phyloP scores from a whole-genome alignment of 768 basidiomycete genomes.

The Psilocybe cubensis region DNA sequence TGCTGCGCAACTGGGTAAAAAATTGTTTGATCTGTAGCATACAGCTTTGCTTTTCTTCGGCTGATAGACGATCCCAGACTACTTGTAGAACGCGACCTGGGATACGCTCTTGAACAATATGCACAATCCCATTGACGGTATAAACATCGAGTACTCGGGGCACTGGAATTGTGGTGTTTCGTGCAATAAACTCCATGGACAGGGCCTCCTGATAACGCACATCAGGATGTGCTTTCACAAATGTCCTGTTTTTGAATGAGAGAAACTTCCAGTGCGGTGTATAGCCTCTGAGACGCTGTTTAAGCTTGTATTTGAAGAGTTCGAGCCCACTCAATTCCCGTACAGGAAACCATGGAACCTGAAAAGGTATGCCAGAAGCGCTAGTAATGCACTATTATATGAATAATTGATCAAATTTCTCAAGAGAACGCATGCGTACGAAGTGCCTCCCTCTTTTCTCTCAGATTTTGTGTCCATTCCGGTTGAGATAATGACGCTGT shows the following conservation, averaged over 20 bases:
- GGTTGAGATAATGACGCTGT: too few species aligned
- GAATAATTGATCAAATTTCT: neutral
- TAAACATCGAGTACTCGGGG: neutral
- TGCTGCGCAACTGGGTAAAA: neutral
- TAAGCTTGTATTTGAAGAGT: too few species aligned
- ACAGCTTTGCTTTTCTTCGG: neutral
- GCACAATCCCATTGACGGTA: neutral
- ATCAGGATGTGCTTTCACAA: too few species aligned
- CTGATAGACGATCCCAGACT: neutral
- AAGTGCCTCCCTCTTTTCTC: too few species aligned
- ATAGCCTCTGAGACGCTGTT: too few species aligned
- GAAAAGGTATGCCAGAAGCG: neutral
- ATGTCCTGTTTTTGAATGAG: too few species aligned
- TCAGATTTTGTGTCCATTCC: too few species aligned
- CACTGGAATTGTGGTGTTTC: conserved; percentile 1
- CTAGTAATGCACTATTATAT: too few species aligned
- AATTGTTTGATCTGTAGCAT: neutral
- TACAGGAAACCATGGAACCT: too few species aligned
- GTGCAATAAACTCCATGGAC: neutral
- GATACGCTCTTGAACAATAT: neutral
- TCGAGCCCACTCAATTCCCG: too few species aligned
- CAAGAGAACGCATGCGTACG: neutral
- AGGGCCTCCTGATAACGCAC: too few species aligned
- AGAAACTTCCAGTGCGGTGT: too few species aligned
- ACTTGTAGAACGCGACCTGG: neutral